These are phyloP conservation scores for Talaromyces sp. DNA, from an alignment of 2,329 filamentous ascomycete species.

Conservation along the genomic window DNA sequence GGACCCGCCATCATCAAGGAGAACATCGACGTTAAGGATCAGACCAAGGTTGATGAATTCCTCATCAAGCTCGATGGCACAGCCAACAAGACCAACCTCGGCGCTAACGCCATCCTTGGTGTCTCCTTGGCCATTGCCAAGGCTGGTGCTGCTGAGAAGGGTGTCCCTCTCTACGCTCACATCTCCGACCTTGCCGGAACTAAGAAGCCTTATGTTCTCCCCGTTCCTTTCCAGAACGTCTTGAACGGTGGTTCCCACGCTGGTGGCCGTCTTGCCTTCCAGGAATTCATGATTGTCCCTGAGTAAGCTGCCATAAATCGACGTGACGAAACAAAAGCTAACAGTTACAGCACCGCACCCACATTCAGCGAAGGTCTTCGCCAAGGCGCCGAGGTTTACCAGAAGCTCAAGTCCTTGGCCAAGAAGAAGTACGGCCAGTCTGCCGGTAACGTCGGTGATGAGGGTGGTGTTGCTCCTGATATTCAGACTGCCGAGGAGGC, in stretches of 20 bases:
- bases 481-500: slow-evolving; percentile 97
- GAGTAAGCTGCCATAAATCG: slow-evolving; percentile 51
- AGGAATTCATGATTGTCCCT: slow-evolving; percentile 95
- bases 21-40: slow-evolving; percentile 79
- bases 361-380: slow-evolving; percentile 95
- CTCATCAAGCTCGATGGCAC: slow-evolving; percentile 81
- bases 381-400: slow-evolving; percentile 96
- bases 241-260: slow-evolving; percentile 94
- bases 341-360: slow-evolving; percentile 62
- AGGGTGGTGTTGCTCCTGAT: slow-evolving; percentile 98
- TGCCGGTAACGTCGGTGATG: slow-evolving; percentile 97
- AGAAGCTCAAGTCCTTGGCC: slow-evolving; percentile 90
- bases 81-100: slow-evolving; percentile 80
- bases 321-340: not conserved
- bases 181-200: slow-evolving; percentile 82
- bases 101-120: slow-evolving; percentile 85
- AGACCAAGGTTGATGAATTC: slow-evolving; percentile 78
- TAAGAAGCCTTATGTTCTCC: slow-evolving; percentile 88
- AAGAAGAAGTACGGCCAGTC: slow-evolving; percentile 99
- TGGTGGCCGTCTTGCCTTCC: slow-evolving; percentile 90
- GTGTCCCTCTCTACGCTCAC: slow-evolving; percentile 81
- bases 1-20: slow-evolving; percentile 78
- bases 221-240: slow-evolving; percentile 91
- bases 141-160: slow-evolving; percentile 85
- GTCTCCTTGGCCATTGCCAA: slow-evolving; percentile 81